These are phyloP conservation scores for Stylosanthes scabra DNA, from an alignment of 331 rosid species.

Conservation along the genomic window DNA sequence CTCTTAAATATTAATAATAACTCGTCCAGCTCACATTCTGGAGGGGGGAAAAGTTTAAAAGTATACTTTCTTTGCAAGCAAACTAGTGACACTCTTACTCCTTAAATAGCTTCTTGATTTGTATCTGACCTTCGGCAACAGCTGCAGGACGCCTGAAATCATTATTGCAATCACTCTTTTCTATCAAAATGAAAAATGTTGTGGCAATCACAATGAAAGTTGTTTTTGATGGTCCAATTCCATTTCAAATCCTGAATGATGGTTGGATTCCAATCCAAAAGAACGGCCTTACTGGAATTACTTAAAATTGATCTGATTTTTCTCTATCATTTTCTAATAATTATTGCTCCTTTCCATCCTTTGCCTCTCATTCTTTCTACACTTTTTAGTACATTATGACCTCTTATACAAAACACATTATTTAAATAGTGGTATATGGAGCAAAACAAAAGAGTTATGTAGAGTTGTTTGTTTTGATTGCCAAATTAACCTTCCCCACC, in stretches of 20 bases:
- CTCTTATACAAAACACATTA: too few species aligned
- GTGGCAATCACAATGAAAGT: constrained; percentile 18
- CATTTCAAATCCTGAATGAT: constrained; percentile 7
- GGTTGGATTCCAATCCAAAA: not conserved
- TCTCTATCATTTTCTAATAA: too few species aligned
- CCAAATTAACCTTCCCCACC: not conserved
- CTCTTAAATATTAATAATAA: constrained; percentile 18
- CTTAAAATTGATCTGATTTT: too few species aligned
- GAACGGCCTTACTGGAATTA: not conserved
- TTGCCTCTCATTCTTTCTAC: too few species aligned
- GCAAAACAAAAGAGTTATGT: not conserved
- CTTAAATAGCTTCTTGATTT: constrained; percentile 58
- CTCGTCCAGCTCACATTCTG: not conserved
- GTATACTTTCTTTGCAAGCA: constrained; percentile 9
- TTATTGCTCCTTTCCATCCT: too few species aligned
- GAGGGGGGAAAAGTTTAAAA: constrained; percentile 12
- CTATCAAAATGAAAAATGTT: not conserved
- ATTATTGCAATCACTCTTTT: not conserved
- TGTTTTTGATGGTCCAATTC: not conserved
- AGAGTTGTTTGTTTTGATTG: constrained; percentile 22
- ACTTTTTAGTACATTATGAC: too few species aligned
- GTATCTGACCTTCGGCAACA: constrained; percentile 63
- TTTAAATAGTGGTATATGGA: too few species aligned
- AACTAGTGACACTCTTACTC: constrained; percentile 62
- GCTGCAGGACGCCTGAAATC: constrained; percentile 65